These are phyloP conservation scores for Ceratocystis destructans DNA, from an alignment of 2,329 filamentous ascomycete species.

Conservation along the genomic window DNA sequence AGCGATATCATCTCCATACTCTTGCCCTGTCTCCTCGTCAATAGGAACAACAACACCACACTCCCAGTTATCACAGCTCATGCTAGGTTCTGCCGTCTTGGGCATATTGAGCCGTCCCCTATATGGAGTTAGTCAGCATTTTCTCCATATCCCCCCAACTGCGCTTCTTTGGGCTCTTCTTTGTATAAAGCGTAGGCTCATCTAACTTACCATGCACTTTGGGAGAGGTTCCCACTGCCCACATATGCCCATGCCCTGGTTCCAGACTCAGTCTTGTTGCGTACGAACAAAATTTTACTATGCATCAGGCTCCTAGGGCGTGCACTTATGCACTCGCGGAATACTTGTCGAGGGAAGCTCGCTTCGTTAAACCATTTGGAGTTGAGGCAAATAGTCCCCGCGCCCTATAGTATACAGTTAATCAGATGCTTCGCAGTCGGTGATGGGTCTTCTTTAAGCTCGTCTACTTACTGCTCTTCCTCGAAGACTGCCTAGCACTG, in stretches of 20 bases:
- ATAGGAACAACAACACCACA: conserved; percentile 72
- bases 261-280: conserved; percentile 22
- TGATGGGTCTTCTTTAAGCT: not conserved
- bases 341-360: conserved; percentile 55
- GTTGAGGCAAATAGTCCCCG: conserved; percentile 72
- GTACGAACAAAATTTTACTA: conserved; percentile 58
- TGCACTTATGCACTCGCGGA: conserved; percentile 63
- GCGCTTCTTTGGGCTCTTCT: too few relatives aligned
- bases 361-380: conserved; percentile 55
- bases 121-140: conserved; percentile 2
- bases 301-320: conserved; percentile 68
- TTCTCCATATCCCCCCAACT: not conserved
- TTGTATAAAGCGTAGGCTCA: too few relatives aligned
- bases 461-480: conserved; percentile 39
- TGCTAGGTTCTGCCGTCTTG: conserved; percentile 52
- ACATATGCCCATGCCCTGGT: conserved; percentile 62
- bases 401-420: conserved; percentile 38
- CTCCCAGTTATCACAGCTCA: conserved; percentile 89
- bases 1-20: not conserved
- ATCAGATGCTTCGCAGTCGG: not conserved
- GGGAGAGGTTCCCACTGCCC: conserved; percentile 82
- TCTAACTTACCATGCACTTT: conserved; percentile 68
- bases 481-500: conserved; percentile 51
- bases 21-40: conserved; percentile 12
- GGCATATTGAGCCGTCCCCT: conserved; percentile 71